Evolutionary conservation across 495 filamentous ascomycete species (phyloP).

Genomic region (Paragyromitra xinjiangensis): DNA sequence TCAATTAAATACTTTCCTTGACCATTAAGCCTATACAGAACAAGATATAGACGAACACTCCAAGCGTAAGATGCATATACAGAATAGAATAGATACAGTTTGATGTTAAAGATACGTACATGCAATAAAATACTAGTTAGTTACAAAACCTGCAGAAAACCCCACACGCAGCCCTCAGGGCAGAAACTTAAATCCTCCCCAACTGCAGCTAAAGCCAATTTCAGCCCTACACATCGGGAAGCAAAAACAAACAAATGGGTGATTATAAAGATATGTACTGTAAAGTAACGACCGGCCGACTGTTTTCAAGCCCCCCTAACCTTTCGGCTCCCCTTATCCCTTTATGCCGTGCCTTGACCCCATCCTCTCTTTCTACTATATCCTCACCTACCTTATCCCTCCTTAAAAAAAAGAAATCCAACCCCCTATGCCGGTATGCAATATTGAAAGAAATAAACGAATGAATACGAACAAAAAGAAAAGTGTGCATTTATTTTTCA

Average conservation of each 20-base stretch:
- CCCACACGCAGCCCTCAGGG: not conserved
- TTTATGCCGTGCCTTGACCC: not conserved
- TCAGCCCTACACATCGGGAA: slow-evolving; percentile 1
- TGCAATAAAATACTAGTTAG: not conserved
- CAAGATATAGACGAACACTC: not conserved
- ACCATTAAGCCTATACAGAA: not conserved
- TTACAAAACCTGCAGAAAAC: not conserved
- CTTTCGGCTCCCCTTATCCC: not conserved
- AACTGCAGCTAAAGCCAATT: not conserved
- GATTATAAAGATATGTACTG: slow-evolving; percentile 35
- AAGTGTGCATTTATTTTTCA: slow-evolving; percentile 10
- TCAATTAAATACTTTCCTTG: not conserved
- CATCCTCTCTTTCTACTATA: not conserved
- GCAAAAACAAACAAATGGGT: not conserved
- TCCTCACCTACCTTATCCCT: not conserved
- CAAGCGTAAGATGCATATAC: not conserved
- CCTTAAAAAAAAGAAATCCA: slow-evolving; percentile 8
- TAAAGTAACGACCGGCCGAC: slow-evolving; percentile 24
- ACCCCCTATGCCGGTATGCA: slow-evolving; percentile 14
- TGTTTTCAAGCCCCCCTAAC: not conserved
- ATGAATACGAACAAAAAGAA: not conserved
- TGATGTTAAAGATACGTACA: not conserved
- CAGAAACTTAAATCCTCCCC: not conserved
- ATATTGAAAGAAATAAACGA: slow-evolving; percentile 4
- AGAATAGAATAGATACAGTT: not conserved